These are phyloP conservation scores for Chaetomium strumarium DNA, from an alignment of 2,329 filamentous ascomycete species.

Conservation along the genomic window DNA sequence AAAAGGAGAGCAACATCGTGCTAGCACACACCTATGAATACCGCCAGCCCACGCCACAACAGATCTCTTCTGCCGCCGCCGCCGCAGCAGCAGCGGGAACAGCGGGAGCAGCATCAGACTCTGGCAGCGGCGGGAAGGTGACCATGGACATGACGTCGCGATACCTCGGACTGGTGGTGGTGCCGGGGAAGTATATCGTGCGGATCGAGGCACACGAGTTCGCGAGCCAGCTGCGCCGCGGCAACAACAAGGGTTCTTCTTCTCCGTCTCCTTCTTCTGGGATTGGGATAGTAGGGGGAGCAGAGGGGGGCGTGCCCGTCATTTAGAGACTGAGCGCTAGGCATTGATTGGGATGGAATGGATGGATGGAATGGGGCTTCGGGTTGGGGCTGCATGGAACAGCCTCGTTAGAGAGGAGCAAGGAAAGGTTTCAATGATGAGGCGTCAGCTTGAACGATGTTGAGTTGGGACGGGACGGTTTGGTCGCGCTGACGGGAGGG, in stretches of 20 bases:
- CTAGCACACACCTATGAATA: slow-evolving; percentile 85
- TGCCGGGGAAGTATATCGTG: slow-evolving; percentile 78
- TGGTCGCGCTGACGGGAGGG: too few species aligned
- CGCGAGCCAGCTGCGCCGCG: slow-evolving; percentile 43
- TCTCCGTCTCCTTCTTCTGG: too few species aligned
- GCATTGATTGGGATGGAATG: too few species aligned
- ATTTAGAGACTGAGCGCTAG: too few species aligned
- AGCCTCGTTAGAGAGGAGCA: too few species aligned
- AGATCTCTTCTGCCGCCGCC: slow-evolving; percentile 31
- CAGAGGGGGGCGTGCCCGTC: too few species aligned
- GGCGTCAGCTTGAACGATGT: too few species aligned
- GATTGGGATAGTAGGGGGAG: not conserved
- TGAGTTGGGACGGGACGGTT: not conserved
- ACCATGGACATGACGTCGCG: slow-evolving; percentile 73
- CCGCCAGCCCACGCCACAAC: slow-evolving; percentile 59
- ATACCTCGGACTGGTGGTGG: slow-evolving; percentile 82
- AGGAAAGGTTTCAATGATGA: too few species aligned
- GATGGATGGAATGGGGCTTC: too few species aligned
- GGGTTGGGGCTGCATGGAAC: too few species aligned
- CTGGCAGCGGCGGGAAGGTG: slow-evolving; percentile 33
- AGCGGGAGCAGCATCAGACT: slow-evolving; percentile 14
- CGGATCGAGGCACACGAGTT: slow-evolving; percentile 86
- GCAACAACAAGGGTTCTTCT: not conserved
- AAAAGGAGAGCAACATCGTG: slow-evolving; percentile 80
- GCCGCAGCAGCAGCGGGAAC: not conserved